A percentile compares a stretch with the other conserved stretches of the same genome.
Conservation (phyloP, 352 stramenopile species). For the Phytophthora hibernalis region DNA sequence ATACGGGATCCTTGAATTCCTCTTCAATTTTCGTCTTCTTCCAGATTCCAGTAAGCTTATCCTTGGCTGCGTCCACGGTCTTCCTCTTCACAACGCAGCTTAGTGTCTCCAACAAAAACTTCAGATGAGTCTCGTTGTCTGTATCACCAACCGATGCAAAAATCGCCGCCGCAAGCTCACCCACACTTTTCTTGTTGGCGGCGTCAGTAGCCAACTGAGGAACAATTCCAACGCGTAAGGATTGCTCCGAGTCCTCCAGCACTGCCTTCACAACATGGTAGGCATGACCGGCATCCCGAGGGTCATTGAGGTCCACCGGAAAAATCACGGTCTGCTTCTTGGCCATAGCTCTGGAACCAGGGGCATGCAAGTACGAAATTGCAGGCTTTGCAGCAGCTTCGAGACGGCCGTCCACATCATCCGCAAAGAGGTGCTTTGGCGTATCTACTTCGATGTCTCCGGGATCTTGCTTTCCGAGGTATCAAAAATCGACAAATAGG, state of each 20-base stretch:
- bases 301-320: conserved; percentile 56
- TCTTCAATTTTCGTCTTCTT: conserved; percentile 34
- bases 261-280: conserved; percentile 68
- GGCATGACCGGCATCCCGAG: conserved; percentile 59
- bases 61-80: conserved; percentile 49
- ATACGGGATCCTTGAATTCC: conserved; percentile 27
- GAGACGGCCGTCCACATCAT: conserved; percentile 67
- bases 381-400: conserved; percentile 52
- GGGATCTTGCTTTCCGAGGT: conserved; percentile 28
- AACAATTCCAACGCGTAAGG: conserved; percentile 67
- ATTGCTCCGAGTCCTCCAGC: conserved; percentile 70
- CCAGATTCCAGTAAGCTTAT: conserved; percentile 61
- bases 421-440: conserved; percentile 59
- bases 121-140: conserved; percentile 57
- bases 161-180: conserved; percentile 59
- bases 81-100: conserved; percentile 66
- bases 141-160: conserved; percentile 59
- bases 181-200: conserved; percentile 24
- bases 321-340: conserved; percentile 86
- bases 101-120: conserved; percentile 65
- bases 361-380: conserved; percentile 69
- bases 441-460: conserved; percentile 21
- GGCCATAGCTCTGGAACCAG: conserved; percentile 45
- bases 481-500: conserved; percentile 77
- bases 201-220: conserved; percentile 41